These are phyloP conservation scores for Chytriomyces sp. DNA, from an alignment of 192 early-diverging fungal species.

Conservation along the genomic window DNA sequence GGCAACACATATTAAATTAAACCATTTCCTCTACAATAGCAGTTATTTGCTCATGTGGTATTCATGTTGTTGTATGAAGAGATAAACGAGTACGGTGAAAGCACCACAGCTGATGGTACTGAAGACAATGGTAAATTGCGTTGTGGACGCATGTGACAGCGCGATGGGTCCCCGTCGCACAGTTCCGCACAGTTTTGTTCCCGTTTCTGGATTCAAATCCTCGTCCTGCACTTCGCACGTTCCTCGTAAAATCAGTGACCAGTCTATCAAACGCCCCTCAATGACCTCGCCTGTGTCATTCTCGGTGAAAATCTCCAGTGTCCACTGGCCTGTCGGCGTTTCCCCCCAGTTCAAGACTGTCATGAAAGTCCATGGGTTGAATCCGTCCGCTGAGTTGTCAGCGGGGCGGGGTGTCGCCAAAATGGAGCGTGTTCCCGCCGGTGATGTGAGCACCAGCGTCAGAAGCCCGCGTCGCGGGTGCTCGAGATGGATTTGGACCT, in stretches of 20 bases:
- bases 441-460: constrained; percentile 42
- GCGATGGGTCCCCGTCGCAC: no score
- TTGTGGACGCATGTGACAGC: no score
- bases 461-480: constrained; percentile 55
- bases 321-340: constrained; percentile 47
- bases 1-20: no score
- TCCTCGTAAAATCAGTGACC: background rate
- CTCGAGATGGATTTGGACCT: constrained; percentile 75
- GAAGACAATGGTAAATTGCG: no score
- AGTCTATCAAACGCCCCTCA: background rate
- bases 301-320: constrained; percentile 37
- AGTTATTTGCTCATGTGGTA: no score
- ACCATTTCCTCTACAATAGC: no score
- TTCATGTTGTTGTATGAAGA: no score
- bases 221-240: background rate
- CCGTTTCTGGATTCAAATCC: background rate
- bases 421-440: constrained; percentile 44
- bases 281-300: background rate
- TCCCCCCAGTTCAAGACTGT: constrained; percentile 58
- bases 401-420: constrained; percentile 46
- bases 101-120: no score
- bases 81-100: no score
- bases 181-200: no score
- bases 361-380: constrained; percentile 60
- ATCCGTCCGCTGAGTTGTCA: constrained; percentile 45